Percentiles rank a stretch among this genome's conserved stretches.
Evolutionary conservation across 176 grass and related monocot genomes (phyloP).

Genomic region (Raddia guianensis): DNA sequence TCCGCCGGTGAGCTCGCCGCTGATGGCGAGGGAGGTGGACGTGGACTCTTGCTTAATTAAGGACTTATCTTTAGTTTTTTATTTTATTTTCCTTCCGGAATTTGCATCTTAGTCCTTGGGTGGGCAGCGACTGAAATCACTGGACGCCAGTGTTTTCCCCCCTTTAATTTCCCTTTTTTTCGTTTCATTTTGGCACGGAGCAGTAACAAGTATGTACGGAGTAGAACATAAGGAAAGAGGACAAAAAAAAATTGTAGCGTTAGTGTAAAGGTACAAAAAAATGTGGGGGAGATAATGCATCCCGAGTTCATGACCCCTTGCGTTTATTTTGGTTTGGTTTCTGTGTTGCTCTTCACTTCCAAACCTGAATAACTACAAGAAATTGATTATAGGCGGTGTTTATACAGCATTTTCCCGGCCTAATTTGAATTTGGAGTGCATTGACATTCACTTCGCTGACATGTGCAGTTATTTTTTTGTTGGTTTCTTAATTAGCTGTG

Average conservation of each 20-base stretch:
- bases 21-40: constrained; percentile 35
- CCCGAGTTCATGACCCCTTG: not conserved
- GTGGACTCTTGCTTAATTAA: constrained; percentile 35
- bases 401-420: not conserved
- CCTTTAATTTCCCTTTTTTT: not conserved
- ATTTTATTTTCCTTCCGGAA: constrained; percentile 1
- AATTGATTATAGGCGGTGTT: not conserved
- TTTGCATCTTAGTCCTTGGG: constrained; percentile 27
- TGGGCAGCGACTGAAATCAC: not conserved
- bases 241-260: constrained; percentile 38
- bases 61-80: constrained; percentile 12
- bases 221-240: not conserved
- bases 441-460: not conserved
- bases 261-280: constrained; percentile 16
- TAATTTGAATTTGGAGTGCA: not conserved
- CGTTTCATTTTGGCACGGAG: constrained; percentile 38
- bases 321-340: constrained; percentile 1
- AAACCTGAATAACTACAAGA: not conserved
- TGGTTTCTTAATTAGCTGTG: not conserved
- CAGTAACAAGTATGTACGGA: constrained; percentile 33
- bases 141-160: constrained; percentile 35
- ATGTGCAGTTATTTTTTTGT: not conserved
- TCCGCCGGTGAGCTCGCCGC: constrained; percentile 62
- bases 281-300: not conserved
- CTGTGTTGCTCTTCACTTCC: not conserved